Conservation (phyloP, 306 rosid species). For the Citrullus mucosospermus region DNA sequence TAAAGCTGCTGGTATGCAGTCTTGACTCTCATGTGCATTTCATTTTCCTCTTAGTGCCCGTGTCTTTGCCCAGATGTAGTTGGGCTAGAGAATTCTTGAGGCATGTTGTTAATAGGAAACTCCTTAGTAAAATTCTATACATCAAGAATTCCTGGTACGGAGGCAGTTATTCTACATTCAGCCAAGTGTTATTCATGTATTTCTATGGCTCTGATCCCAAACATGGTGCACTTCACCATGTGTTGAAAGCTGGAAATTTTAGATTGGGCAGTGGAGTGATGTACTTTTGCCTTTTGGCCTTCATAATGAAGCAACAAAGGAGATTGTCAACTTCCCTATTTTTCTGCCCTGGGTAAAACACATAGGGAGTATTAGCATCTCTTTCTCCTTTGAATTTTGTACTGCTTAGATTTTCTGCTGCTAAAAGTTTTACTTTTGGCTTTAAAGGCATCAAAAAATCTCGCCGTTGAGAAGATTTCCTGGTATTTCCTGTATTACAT, state of each 20-base stretch:
- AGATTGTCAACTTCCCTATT: slow-evolving; percentile 62
- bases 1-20: slow-evolving; percentile 18
- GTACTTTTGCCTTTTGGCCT: slow-evolving; percentile 41
- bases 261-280: slow-evolving; percentile 59
- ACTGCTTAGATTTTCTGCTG: slow-evolving; percentile 43
- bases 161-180: slow-evolving; percentile 27
- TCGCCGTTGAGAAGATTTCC: slow-evolving; percentile 57
- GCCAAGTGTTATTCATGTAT: slow-evolving; percentile 18
- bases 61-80: slow-evolving; percentile 16
- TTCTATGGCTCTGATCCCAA: slow-evolving; percentile 35
- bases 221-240: slow-evolving; percentile 41
- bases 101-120: neutral
- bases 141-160: slow-evolving; percentile 56
- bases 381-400: slow-evolving; percentile 41
- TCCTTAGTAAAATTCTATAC: slow-evolving; percentile 1
- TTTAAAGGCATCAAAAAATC: slow-evolving; percentile 48
- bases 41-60: slow-evolving; percentile 15
- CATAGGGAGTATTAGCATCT: slow-evolving; percentile 68
- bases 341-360: slow-evolving; percentile 70
- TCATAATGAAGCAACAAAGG: slow-evolving; percentile 70
- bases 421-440: slow-evolving; percentile 58
- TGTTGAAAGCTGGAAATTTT: slow-evolving; percentile 36
- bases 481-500: slow-evolving; percentile 55
- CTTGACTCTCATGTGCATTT: slow-evolving; percentile 24
- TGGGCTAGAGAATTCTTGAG: slow-evolving; percentile 26